Percentiles rank a stretch among this genome's conserved stretches.
These are phyloP conservation scores for Leccinum griseonigrum DNA, from an alignment of 1,284 basidiomycete genomes.

Conservation along the genomic window DNA sequence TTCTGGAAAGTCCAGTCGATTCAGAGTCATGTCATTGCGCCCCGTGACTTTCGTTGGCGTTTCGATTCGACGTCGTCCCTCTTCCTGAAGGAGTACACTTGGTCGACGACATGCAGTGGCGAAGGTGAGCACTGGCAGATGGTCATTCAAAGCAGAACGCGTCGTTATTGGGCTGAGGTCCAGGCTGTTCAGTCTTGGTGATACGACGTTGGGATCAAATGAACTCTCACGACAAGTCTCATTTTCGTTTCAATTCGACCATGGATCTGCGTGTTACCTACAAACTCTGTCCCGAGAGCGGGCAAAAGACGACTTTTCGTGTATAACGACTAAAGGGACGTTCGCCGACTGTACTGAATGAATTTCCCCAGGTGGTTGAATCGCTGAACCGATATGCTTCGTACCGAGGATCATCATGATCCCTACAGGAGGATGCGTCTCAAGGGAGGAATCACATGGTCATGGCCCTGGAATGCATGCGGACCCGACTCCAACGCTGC, in stretches of 20 bases:
- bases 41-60: neutral
- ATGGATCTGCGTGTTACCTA: neutral
- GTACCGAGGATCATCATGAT: neutral
- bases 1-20: neutral
- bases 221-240: neutral
- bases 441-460: constrained; percentile 9
- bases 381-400: neutral
- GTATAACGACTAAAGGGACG: neutral
- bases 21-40: too few relatives aligned
- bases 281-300: neutral
- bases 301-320: neutral
- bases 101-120: neutral
- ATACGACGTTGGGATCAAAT: neutral
- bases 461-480: constrained; percentile 13
- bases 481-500: neutral
- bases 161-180: too few relatives aligned
- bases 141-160: too few relatives aligned
- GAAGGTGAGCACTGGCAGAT: neutral
- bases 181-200: neutral
- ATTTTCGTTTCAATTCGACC: neutral
- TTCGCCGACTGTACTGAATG: neutral
- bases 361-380: neutral
- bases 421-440: neutral
- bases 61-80: neutral
- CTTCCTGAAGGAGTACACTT: neutral